Evolutionary conservation across 2,329 filamentous ascomycete genomes (phyloP), one percentile per base, ranked within the genome.

Genomic region (Ceratocystis alfenasii): DNA sequence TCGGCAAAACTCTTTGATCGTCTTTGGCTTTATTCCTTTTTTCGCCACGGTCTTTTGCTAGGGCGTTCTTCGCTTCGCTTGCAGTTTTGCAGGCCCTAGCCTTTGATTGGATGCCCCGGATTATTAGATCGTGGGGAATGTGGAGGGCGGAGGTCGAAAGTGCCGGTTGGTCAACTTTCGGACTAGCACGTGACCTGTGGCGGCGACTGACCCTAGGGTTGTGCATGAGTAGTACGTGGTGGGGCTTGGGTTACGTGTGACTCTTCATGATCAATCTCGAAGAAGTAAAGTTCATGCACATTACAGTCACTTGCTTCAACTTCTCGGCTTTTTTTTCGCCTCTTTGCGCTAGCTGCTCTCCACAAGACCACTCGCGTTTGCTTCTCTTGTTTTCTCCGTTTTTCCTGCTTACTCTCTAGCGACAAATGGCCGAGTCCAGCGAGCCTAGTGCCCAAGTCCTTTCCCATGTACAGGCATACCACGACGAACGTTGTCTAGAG

Each of bases 401-500:
- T 12, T 25, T n/a, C 1, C 28, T 28, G 20, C 20, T 15, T 25
- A 8, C 61, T 6, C 10, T 44, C 5, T 12, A 5, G n/a, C 33
- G 25, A 41, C 65, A 66, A 53, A 64, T 64, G 53, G 30, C 60
- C n/a, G 33, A 53, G 20, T 17, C 68, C 22, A 64, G 64, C 22
- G 63, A 62, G 7, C 68, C 70, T 10, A 69, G 70, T 67, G 59
- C 68, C 15, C 65, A 63, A n/a, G 69, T 66, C 44, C 68, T 70
- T 45, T 59, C 69, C 15, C 70, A 71, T 66, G 62, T 71, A 44
- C 10, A 63, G 44, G 46, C 66, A 62, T 71, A 71, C 65, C 70
- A 70, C 66, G 44, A 61, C 17, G 69, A 69, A n/a, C 69, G 70
- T 63, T 69, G 70, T 66, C 66, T 69, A 53, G 66, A 67, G 30